phyloP scores from a whole-genome alignment of 768 basidiomycete species.

The Hemileccinum impolitum region DNA sequence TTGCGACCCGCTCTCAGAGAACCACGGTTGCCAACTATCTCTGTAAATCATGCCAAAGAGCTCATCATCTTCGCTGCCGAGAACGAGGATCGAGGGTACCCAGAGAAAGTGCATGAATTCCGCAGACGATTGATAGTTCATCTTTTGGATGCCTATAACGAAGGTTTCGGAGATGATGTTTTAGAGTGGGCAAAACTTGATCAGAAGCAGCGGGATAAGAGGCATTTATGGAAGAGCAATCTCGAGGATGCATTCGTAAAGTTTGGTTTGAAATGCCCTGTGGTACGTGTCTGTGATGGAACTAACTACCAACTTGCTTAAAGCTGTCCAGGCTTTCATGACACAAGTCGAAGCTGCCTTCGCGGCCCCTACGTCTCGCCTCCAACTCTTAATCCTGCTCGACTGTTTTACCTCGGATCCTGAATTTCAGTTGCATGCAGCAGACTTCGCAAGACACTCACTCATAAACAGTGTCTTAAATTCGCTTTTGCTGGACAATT shows the following conservation, averaged over 20 bases:
- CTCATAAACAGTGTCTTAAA: slow-evolving; percentile 62
- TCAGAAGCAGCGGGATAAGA: slow-evolving; percentile 55
- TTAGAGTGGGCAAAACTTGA: slow-evolving; percentile 72
- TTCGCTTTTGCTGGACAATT: slow-evolving; percentile 72
- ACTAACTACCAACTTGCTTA: slow-evolving; percentile 9
- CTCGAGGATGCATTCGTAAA: slow-evolving; percentile 71
- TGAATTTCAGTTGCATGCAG: slow-evolving; percentile 47
- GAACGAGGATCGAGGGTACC: slow-evolving; percentile 39
- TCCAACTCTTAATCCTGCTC: slow-evolving; percentile 68
- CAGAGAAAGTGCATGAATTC: slow-evolving; percentile 60
- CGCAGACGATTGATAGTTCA: slow-evolving; percentile 67
- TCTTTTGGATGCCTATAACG: slow-evolving; percentile 73
- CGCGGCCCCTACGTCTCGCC: slow-evolving; percentile 52
- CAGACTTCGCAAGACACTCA: slow-evolving; percentile 54
- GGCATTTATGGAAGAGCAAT: slow-evolving; percentile 71
- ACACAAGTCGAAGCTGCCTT: slow-evolving; percentile 66
- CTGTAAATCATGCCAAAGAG: slow-evolving; percentile 67
- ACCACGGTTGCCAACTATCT: slow-evolving; percentile 56
- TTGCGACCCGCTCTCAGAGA: slow-evolving; percentile 76
- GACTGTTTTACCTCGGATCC: slow-evolving; percentile 56
- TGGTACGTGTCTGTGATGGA: slow-evolving; percentile 45
- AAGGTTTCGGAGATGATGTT: slow-evolving; percentile 67
- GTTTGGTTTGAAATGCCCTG: slow-evolving; percentile 58
- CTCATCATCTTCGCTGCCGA: slow-evolving; percentile 63
- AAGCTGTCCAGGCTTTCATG: slow-evolving; percentile 56